phyloP scores from a whole-genome alignment of 768 basidiomycete species.

The Cantharellus anzutake region DNA sequence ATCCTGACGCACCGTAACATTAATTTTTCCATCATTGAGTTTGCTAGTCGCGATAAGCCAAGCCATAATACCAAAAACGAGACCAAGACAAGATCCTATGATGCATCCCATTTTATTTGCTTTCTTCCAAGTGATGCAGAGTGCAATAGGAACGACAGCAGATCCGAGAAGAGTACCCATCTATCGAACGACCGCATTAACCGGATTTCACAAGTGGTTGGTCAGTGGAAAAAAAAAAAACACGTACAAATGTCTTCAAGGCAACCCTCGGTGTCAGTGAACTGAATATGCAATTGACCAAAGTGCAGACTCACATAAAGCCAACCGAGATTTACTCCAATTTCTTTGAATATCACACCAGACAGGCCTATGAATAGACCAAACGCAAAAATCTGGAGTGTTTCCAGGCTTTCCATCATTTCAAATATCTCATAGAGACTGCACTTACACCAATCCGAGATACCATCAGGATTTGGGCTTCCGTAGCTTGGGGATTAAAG shows the following conservation, averaged over 20 bases:
- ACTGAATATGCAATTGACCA: background rate
- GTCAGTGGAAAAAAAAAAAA: background rate
- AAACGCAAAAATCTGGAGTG: conserved; percentile 38
- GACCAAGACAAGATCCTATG: conserved; percentile 49
- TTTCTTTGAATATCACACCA: conserved; percentile 72
- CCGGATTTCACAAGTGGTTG: background rate
- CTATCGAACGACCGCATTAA: conserved; percentile 5
- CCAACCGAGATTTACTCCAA: conserved; percentile 88
- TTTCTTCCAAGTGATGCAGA: conserved; percentile 68
- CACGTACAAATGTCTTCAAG: conserved; percentile 34
- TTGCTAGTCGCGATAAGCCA: conserved; percentile 72
- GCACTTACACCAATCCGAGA: conserved; percentile 42
- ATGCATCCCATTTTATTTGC: conserved; percentile 78
- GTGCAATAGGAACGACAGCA: conserved; percentile 71
- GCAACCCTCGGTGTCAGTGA: background rate
- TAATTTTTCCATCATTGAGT: conserved; percentile 51
- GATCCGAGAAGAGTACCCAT: conserved; percentile 79
- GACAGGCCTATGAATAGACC: conserved; percentile 67
- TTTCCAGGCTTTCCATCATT: background rate
- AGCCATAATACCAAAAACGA: conserved; percentile 47
- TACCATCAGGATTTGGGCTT: conserved; percentile 45
- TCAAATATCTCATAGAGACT: background rate
- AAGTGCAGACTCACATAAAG: conserved; percentile 42
- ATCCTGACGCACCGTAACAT: conserved; percentile 24
- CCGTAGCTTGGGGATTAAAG: conserved; percentile 66